Conservation (phyloP, 768 basidiomycete species). For the Albatrellus ellisii region DNA sequence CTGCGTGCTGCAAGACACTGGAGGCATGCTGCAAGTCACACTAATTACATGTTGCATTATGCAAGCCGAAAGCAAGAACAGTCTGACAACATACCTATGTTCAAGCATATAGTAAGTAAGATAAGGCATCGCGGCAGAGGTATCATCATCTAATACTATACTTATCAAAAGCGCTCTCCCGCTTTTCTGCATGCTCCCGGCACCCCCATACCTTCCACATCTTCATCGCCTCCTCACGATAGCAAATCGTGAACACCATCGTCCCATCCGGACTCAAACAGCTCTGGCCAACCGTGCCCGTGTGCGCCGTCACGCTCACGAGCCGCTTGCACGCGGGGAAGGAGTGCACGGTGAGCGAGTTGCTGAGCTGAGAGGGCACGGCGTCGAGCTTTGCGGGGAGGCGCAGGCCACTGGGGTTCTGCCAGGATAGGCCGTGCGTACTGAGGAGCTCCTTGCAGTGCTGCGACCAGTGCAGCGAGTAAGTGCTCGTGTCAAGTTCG, state of each 20-base stretch:
- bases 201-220: constrained; percentile 56
- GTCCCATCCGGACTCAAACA: constrained; percentile 53
- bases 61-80: no score
- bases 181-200: constrained; percentile 7
- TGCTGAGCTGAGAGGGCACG: constrained; percentile 19
- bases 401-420: constrained; percentile 7
- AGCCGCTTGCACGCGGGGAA: constrained; percentile 42
- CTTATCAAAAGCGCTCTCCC: constrained; percentile 12
- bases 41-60: no score
- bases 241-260: constrained; percentile 49
- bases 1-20: no score
- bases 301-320: constrained; percentile 43
- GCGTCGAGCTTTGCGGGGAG: constrained; percentile 8
- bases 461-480: constrained; percentile 46
- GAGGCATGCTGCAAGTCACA: no score
- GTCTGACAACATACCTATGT: no score
- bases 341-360: constrained; percentile 34
- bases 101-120: no score
- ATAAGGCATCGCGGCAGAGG: no score
- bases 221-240: constrained; percentile 54
- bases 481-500: constrained; percentile 35
- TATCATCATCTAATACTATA: constrained; percentile 19
- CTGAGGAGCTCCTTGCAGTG: constrained; percentile 45
- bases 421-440: constrained; percentile 43
- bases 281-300: constrained; percentile 40